Evolutionary conservation across 768 basidiomycete genomes (phyloP), one percentile per base, ranked within the genome.

Genomic region (Heimioporus sp.): DNA sequence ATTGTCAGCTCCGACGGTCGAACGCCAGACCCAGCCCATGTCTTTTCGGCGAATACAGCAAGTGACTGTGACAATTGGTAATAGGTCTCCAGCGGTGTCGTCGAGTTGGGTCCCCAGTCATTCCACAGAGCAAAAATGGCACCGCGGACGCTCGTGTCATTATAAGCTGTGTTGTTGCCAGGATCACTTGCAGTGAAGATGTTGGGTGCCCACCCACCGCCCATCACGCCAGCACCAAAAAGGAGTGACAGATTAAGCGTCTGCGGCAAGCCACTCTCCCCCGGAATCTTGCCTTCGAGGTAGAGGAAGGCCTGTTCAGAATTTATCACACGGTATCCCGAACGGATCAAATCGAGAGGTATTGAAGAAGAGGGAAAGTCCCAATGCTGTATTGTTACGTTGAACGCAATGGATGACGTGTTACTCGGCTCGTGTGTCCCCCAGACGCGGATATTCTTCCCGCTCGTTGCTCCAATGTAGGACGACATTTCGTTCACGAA

Each of bases 341-440:
- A 55, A 8, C 64, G 17, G 21, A 73, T 56, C 16, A 74, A 67
- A 46, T 63, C 55, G 8, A 70, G 60, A 12, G 73, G 72, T 35
- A 71, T 65, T 0, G 71, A 67, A 15, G 60, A 53, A 15, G 54
- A 56, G 4, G 72, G 69, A 49, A 71, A 71, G 46, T 69, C 55
- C 76, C 76, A 77, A 49, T 78, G 76, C 43, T 77, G 75, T 51
- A 76, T 72, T 11, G 74, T 77, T 19, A 77, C 67, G 46, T 68
- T 68, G 49, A 65, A 72, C 38, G 68, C 70, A 41, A 78, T 67
- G 34, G 70, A 66, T 4, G 69, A 60, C 0, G 54, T 64, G 17
- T 62, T 65, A 32, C 71, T 72, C 7, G 74, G 70, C 56, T 76
- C 73, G 53, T 71, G 63, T 5, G 75, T 73, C 4, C 74, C 72